phyloP scores from a whole-genome alignment of 2,329 filamentous ascomycete species.

The Claviceps africana region DNA sequence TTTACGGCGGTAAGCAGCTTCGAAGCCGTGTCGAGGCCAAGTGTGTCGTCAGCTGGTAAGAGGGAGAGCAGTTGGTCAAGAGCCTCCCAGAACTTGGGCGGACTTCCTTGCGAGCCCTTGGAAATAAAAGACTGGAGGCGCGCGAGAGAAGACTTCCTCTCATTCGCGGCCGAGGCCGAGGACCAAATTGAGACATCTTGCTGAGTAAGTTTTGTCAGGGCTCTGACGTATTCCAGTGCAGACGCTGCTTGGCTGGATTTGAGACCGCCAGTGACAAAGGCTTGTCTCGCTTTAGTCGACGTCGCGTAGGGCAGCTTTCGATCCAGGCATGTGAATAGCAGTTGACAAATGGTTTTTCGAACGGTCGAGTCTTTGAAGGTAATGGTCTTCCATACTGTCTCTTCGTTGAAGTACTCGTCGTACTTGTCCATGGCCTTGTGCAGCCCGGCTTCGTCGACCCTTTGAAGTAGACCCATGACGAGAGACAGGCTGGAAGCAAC shows the following conservation, averaged over 20 bases:
- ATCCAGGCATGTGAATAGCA: conserved; percentile 36
- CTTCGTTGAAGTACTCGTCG: conserved; percentile 50
- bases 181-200: conserved; percentile 61
- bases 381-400: conserved; percentile 52
- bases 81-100: conserved; percentile 57
- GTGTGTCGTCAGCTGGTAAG: conserved; percentile 35
- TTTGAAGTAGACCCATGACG: conserved; percentile 36
- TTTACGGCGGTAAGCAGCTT: conserved; percentile 54
- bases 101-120: conserved; percentile 70
- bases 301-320: conserved; percentile 33
- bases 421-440: conserved; percentile 48
- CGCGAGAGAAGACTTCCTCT: conserved; percentile 38
- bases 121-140: conserved; percentile 60
- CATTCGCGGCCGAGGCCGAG: conserved; percentile 25
- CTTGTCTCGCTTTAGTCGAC: conserved; percentile 36
- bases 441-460: conserved; percentile 34
- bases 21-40: conserved; percentile 35
- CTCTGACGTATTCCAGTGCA: conserved; percentile 53
- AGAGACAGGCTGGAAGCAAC: conserved; percentile 40
- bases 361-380: conserved; percentile 45
- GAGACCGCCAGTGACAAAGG: conserved; percentile 60
- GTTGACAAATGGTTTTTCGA: conserved; percentile 35
- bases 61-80: conserved; percentile 49
- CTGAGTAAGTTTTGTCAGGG: conserved; percentile 52
- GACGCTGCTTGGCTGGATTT: conserved; percentile 61